These are phyloP conservation scores for Fagus crenata DNA, from an alignment of 306 rosid genomes.

Conservation along the genomic window DNA sequence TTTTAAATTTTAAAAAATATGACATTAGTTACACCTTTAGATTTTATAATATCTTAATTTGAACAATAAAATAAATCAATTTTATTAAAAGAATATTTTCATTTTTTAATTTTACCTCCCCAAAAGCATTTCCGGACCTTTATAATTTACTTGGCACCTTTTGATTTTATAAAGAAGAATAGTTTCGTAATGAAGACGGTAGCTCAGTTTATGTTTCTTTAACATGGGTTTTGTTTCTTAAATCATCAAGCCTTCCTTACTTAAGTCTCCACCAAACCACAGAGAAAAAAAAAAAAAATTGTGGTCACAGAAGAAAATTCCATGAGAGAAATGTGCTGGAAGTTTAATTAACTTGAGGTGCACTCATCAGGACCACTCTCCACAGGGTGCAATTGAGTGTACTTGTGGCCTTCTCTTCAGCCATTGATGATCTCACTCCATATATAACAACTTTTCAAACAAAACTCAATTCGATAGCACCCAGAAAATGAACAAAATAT, in stretches of 20 bases:
- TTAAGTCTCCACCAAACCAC: background rate
- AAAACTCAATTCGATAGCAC: too few species aligned
- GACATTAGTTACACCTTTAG: too few species aligned
- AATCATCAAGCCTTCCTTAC: background rate
- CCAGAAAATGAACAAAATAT: too few species aligned
- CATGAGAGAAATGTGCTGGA: background rate
- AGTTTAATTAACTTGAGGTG: background rate
- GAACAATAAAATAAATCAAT: too few species aligned
- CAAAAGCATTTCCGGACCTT: background rate
- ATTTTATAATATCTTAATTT: too few species aligned
- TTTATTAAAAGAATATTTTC: too few species aligned
- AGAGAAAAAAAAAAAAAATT: background rate
- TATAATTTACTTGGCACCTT: background rate
- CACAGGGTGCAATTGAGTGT: constrained; percentile 11
- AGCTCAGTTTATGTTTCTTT: background rate
- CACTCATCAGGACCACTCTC: constrained; percentile 10
- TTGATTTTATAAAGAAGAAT: background rate
- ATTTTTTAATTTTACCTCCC: too few species aligned
- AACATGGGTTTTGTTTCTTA: background rate
- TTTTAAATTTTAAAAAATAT: too few species aligned
- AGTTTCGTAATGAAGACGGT: background rate
- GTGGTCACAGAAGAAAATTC: background rate
- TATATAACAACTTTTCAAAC: too few species aligned
- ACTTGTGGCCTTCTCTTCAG: background rate
- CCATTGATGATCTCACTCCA: background rate